phyloP scores from a whole-genome alignment of 208 protist genomes.

The Leishmania mexicana region DNA sequence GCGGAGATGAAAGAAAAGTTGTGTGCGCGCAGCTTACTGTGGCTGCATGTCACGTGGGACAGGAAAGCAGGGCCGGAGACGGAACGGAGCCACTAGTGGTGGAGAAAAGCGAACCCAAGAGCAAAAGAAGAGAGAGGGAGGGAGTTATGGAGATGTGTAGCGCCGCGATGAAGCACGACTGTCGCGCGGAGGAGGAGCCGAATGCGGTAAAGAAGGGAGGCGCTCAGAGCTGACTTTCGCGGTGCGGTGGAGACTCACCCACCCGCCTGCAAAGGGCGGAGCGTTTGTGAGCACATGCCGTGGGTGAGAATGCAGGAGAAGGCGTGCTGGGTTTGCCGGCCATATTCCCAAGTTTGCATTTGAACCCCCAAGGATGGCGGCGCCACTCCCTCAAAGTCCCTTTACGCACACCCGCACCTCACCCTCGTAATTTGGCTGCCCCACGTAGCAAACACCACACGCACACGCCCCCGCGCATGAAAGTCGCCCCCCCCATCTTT shows the following conservation, averaged over 20 bases:
- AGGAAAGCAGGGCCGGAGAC: neutral
- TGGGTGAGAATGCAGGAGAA: neutral
- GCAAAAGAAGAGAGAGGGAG: neutral
- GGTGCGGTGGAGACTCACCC: neutral
- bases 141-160: too few relatives aligned
- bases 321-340: neutral
- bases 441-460: neutral
- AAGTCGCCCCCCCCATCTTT: neutral
- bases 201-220: too few relatives aligned
- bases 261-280: neutral
- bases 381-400: neutral
- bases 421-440: neutral
- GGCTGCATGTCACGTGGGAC: neutral
- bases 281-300: neutral
- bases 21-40: neutral
- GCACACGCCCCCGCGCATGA: neutral
- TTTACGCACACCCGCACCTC: neutral
- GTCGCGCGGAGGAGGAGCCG: neutral
- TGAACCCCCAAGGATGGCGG: too few relatives aligned
- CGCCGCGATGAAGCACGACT: neutral
- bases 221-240: neutral
- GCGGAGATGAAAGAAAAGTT: slow-evolving; percentile 10
- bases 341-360: neutral
- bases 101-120: neutral
- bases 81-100: neutral